A percentile compares a stretch with the other conserved stretches of the same genome.
These are phyloP conservation scores for Cystobasidiaceae sp. DNA, from an alignment of 1,284 basidiomycete species.

Conservation along the genomic window DNA sequence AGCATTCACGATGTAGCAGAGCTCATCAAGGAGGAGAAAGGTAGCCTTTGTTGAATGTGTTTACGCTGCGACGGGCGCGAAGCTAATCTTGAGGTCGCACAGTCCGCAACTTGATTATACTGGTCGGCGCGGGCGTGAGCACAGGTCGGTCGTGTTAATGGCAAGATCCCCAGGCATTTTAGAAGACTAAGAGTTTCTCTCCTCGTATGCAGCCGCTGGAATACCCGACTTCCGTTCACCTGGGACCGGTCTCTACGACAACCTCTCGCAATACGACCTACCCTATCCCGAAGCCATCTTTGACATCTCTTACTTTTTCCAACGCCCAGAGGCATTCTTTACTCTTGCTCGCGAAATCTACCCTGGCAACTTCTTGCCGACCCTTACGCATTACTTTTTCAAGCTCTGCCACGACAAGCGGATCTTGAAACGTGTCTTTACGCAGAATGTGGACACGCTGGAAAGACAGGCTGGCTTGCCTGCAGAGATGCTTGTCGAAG, in stretches of 20 bases:
- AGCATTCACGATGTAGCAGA: conserved; percentile 43
- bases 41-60: neutral
- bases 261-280: conserved; percentile 52
- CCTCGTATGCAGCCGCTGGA: conserved; percentile 44
- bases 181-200: neutral
- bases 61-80: neutral
- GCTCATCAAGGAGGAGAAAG: conserved; percentile 47
- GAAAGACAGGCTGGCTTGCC: conserved; percentile 80
- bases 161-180: neutral
- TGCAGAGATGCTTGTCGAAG: conserved; percentile 72
- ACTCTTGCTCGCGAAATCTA: conserved; percentile 69
- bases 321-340: conserved; percentile 48
- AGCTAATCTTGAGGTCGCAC: conserved; percentile 32
- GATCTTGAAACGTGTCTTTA: conserved; percentile 55
- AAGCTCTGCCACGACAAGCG: conserved; percentile 62
- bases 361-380: conserved; percentile 79
- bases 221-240: conserved; percentile 52
- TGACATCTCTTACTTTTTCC: conserved; percentile 49
- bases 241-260: conserved; percentile 54
- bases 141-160: neutral
- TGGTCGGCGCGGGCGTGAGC: conserved; percentile 44
- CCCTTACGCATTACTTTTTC: conserved; percentile 84
- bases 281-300: conserved; percentile 55
- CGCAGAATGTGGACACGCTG: conserved; percentile 65
- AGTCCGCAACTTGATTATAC: conserved; percentile 50